A percentile compares a stretch with the other conserved stretches of the same genome.
Conservation (phyloP, 2,329 filamentous ascomycete species). For the Pseudocercospora cruenta region DNA sequence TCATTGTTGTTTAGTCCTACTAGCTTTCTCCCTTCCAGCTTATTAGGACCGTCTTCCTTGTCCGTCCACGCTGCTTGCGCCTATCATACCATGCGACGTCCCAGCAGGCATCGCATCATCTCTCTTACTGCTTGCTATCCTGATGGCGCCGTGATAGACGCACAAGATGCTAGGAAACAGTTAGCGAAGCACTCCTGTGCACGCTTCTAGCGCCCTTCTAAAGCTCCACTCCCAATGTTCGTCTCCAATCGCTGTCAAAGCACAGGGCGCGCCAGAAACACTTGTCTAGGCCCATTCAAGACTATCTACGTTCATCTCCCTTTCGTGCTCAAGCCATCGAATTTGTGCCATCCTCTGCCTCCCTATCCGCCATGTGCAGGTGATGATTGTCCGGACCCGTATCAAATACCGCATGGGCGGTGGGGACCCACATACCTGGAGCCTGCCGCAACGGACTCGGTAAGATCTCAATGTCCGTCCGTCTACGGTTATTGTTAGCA, state of each 20-base stretch:
- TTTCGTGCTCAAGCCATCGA: background rate
- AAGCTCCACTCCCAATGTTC: background rate
- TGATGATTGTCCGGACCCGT: too few species aligned
- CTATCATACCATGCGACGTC: background rate
- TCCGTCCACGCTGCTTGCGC: background rate
- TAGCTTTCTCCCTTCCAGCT: too few species aligned
- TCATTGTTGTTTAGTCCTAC: background rate
- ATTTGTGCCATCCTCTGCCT: background rate
- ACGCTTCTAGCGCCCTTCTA: background rate
- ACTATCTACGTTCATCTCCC: background rate
- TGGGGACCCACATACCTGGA: too few species aligned
- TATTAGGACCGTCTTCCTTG: background rate
- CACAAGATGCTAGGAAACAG: background rate
- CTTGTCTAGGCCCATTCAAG: background rate
- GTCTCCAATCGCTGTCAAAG: background rate
- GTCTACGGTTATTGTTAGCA: too few species aligned
- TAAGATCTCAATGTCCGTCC: too few species aligned
- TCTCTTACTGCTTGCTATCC: background rate
- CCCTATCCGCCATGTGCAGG: background rate
- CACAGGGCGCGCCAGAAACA: background rate
- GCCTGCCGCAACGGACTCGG: too few species aligned
- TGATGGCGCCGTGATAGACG: background rate
- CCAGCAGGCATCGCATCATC: background rate
- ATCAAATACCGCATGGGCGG: too few species aligned
- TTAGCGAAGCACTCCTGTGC: background rate